Percentiles rank a stretch among this genome's conserved stretches.
phyloP scores from a whole-genome alignment of 1,139 yeast genomes.

The Pichia sp. region DNA sequence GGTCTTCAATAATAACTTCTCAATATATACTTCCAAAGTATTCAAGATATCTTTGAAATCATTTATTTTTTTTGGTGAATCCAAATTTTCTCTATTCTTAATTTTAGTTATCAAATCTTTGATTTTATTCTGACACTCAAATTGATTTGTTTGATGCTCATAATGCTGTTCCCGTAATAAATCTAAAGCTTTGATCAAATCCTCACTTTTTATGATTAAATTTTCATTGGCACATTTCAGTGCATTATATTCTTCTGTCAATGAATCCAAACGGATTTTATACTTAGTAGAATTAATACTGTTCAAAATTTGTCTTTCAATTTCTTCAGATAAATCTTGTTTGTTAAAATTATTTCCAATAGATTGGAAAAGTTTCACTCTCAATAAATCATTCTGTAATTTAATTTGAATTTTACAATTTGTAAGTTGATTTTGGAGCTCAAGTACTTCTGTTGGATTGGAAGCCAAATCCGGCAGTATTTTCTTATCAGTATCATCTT shows the following conservation, averaged over 20 bases:
- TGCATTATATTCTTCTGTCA: neutral
- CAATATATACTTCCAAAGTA: constrained; percentile 32
- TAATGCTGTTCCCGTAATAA: constrained; percentile 24
- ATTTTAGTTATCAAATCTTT: constrained; percentile 4
- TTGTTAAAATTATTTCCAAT: neutral
- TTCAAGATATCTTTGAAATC: constrained; percentile 3
- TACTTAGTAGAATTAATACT: constrained; percentile 6
- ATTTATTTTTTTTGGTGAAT: neutral
- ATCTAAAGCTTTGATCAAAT: constrained; percentile 15
- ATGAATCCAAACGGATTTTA: constrained; percentile 1
- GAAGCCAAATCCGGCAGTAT: neutral
- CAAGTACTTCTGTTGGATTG: constrained; percentile 16
- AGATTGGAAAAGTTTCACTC: constrained; percentile 15
- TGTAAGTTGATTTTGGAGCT: constrained; percentile 24
- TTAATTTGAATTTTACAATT: constrained; percentile 27
- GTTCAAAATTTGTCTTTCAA: constrained; percentile 6
- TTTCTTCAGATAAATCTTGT: constrained; percentile 7
- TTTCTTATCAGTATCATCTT: neutral
- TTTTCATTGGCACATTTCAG: constrained; percentile 16
- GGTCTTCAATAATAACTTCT: constrained; percentile 29
- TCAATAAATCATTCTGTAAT: constrained; percentile 23
- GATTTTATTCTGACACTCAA: constrained; percentile 23
- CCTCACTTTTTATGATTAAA: constrained; percentile 21
- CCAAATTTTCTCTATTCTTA: neutral
- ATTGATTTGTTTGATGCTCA: constrained; percentile 20